Base-by-base conservation (phyloP, 495 filamentous ascomycete genomes). In the Talaromyces nanjingensis region DNA sequence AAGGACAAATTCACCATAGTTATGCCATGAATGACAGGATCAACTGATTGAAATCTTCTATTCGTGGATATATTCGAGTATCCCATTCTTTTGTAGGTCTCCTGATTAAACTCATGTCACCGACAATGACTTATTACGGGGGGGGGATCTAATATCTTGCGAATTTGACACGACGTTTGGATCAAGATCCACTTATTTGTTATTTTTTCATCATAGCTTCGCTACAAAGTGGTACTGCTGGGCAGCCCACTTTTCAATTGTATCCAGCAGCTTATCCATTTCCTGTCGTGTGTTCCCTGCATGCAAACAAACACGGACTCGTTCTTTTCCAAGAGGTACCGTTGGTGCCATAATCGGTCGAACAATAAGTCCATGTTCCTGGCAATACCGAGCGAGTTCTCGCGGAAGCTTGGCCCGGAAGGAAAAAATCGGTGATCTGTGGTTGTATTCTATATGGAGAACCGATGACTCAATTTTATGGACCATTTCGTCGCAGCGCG, bases 221-320 rank as follows among this genome's bases (percentile, higher is more conserved):
- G 56, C 27, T 56, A 33, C 20, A 11, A 12, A 6, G 1, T 18
- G 14, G 11, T 33, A n/a, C 9, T 59, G 16, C 64, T 72, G 67
- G 55, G 64, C 63, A 9, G 67, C 66, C 73, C 72, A 76, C 4
- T 67, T 54, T 62, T 64, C 65, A 47, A 76, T 76, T 4, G 65
- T 55, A 5, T 45, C 60, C 16, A 69, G 67, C 34, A 73, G 53
- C 22, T 25, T 20, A 24, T 76, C 71, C 11, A 73, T 66, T 29
- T 76, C 65, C 9, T 60, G 58, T 16, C 69, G 64, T 4, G 73
- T 71, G 62, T 76, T 74, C 7, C 53, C 62, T 6, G 73, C 70
- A 56, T 76, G 74, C 56, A 75, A 71, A 53, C 72, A 68, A 22
- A 76, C 57, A 18, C 74, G 63, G 9, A 76, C 65, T 3, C 74